Base-by-base conservation (phyloP, 371 early-diverging fungal genomes). In the Rhizopus delemar region DNA sequence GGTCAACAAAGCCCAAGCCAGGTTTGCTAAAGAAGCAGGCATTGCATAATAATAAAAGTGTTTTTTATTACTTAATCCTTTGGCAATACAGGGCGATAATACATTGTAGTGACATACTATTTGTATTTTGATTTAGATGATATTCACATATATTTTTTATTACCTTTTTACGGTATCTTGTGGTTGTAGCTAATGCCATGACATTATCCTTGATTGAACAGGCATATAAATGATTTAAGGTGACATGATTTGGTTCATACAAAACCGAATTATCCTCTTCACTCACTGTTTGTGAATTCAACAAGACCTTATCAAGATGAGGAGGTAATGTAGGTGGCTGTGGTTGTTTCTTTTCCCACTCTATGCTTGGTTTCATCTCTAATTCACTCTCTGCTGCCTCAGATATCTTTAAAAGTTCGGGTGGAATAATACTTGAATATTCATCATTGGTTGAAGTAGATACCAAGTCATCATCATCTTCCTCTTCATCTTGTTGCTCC, bases 201-300 rank as follows among this genome's bases (percentile, higher is more conserved):
- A 98, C 97, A 38, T 94, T 93, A 65, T 97, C 96, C 57, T 93
- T 86, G 49, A 98, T 97, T 3, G 93, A 92, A 62, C 93, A 94
- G 4, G 98, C 96, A 69, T 96, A 96, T 50, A 98, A 69, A 71
- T 98, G 98, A 63, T 97, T 96, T 54, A 98, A 72, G 13, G 90
- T 91, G 13, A 96, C 98, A 63, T 95, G 95, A 62, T 93, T 92
- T 13, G 98, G 97, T 38, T 91, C 89, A 0, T 93, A 92, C 29
- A 98, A 67, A 1, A 88, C 77, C 32, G 83, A 77, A 59, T 89
- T 88, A 63, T 96, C 97, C 56, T 90, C 87, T 60, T 92, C 83
- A 29, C 79, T 80, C 9, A 82, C 68, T 7, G 83, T 73, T 33
- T 78, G 76, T 39, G 81, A 86, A 71, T 97, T 96, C 35, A 96